These are phyloP conservation scores for Lichtheimia hyalospora DNA, from an alignment of 371 early-diverging fungal genomes.

Conservation along the genomic window DNA sequence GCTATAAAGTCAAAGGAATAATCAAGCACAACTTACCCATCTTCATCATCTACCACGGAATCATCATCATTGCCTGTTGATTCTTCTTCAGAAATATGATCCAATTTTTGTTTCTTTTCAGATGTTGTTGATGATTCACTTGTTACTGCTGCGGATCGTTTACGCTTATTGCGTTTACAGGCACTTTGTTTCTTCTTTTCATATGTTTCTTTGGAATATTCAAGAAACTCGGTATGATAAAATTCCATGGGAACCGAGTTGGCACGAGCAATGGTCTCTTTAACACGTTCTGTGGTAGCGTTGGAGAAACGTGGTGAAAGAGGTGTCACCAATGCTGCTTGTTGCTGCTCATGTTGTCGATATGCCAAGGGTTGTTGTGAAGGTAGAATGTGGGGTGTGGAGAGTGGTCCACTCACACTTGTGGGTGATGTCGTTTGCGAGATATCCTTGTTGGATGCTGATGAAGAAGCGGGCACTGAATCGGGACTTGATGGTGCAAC, in stretches of 20 bases:
- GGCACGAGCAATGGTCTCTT: conserved; percentile 48
- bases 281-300: conserved; percentile 41
- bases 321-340: conserved; percentile 16
- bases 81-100: not conserved
- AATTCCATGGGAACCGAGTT: conserved; percentile 51
- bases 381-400: conserved; percentile 1
- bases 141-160: conserved; percentile 12
- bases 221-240: conserved; percentile 50
- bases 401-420: not conserved
- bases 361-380: conserved; percentile 1
- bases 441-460: conserved; percentile 23
- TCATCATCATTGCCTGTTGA: conserved; percentile 1
- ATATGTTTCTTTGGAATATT: conserved; percentile 48
- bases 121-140: conserved; percentile 16
- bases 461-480: conserved; percentile 31
- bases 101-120: conserved; percentile 16
- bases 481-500: conserved; percentile 31
- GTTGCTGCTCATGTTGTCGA: not conserved
- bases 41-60: not conserved
- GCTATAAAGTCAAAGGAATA: not conserved
- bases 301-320: conserved; percentile 18
- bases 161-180: conserved; percentile 2
- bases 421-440: conserved; percentile 1
- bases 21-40: not conserved
- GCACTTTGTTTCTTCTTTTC: conserved; percentile 29